These are phyloP conservation scores for Epipyxis sp. DNA, from an alignment of 108 stramenopile genomes.

Conservation along the genomic window DNA sequence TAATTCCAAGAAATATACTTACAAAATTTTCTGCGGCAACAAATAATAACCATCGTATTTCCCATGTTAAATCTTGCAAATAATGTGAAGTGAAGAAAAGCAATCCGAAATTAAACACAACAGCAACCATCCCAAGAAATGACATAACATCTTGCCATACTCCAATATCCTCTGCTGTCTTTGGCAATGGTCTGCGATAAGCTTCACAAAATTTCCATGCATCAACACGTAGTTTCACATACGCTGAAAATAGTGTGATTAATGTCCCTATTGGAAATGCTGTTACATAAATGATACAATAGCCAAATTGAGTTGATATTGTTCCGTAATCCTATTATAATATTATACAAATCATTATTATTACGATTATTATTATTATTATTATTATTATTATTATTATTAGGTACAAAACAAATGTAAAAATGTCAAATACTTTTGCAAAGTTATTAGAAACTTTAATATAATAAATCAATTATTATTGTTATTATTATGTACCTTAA, in stretches of 20 bases:
- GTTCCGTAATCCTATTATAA: background rate
- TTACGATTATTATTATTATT: no score
- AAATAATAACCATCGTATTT: background rate
- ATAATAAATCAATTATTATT: no score
- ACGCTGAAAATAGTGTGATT: background rate
- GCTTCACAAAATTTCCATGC: slow-evolving; percentile 9
- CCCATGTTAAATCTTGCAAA: slow-evolving; percentile 1
- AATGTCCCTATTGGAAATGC: background rate
- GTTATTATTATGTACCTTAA: no score
- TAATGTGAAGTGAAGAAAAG: background rate
- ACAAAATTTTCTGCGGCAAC: background rate
- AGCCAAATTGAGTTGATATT: background rate
- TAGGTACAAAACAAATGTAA: no score
- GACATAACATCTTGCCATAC: background rate
- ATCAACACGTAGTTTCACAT: background rate
- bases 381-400: no score
- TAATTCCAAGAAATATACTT: no score
- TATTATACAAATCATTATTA: no score
- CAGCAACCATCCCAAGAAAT: background rate
- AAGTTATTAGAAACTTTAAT: no score
- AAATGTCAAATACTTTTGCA: no score
- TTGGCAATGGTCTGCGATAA: background rate
- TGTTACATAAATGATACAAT: background rate
- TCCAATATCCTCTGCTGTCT: slow-evolving; percentile 14
- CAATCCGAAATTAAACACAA: background rate